Evolutionary conservation across 805 yeast species (phyloP).

Genomic region (Myxozyma sirexii): DNA sequence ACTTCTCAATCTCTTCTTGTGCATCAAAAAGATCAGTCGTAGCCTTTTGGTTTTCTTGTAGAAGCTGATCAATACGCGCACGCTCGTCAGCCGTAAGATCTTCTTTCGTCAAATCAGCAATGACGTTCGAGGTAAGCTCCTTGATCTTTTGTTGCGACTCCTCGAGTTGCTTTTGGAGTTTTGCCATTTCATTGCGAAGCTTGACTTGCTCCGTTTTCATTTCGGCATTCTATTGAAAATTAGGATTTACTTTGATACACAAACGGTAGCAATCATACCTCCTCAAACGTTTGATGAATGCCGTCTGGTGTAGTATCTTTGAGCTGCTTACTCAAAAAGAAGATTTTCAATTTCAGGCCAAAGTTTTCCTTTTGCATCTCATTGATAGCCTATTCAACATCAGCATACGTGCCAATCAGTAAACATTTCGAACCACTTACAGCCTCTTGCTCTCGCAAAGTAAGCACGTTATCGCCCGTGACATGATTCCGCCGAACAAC

Average conservation of each 20-base stretch:
- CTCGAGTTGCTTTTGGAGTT: constrained; percentile 19
- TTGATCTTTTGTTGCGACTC: constrained; percentile 20
- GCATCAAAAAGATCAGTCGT: constrained; percentile 19
- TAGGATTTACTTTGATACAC: not conserved
- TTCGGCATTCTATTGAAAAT: constrained; percentile 23
- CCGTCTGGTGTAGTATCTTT: constrained; percentile 31
- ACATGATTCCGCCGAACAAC: constrained; percentile 3
- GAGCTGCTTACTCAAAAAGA: constrained; percentile 23
- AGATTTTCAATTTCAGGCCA: constrained; percentile 31
- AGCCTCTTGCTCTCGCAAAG: constrained; percentile 36
- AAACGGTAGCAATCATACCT: not conserved
- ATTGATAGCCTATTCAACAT: constrained; percentile 23
- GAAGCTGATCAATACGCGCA: constrained; percentile 11
- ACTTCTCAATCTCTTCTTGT: constrained; percentile 13
- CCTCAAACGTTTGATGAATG: constrained; percentile 11
- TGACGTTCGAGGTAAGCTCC: constrained; percentile 14
- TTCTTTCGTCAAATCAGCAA: constrained; percentile 6
- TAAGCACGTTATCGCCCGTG: constrained; percentile 22
- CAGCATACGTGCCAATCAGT: not conserved
- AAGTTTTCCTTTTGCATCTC: constrained; percentile 37
- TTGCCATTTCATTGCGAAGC: constrained; percentile 17
- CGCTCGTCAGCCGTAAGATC: constrained; percentile 18
- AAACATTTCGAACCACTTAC: constrained; percentile 17
- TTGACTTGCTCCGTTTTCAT: constrained; percentile 26
- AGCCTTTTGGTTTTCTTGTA: constrained; percentile 14